These are phyloP conservation scores for Whalleya microplaca DNA, from an alignment of 2,329 filamentous ascomycete species.

Conservation along the genomic window DNA sequence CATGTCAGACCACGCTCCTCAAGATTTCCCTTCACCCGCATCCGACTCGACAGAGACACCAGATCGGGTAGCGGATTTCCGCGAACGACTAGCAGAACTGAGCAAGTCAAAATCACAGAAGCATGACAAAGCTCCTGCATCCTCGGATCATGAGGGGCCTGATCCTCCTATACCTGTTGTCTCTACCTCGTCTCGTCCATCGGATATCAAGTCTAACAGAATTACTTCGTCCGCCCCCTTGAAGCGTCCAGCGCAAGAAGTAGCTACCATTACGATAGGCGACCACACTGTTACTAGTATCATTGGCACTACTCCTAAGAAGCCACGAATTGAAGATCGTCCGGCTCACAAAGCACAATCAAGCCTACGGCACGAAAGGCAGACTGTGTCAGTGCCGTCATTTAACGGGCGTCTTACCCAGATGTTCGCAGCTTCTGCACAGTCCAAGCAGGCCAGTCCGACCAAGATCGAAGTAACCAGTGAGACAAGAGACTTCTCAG, in stretches of 20 bases:
- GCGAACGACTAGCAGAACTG: slow-evolving; percentile 38
- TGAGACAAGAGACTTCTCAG: slow-evolving; percentile 15
- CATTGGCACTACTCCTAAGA: slow-evolving; percentile 62
- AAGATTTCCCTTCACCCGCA: slow-evolving; percentile 5
- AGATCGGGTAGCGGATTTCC: slow-evolving; percentile 40
- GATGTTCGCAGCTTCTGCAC: slow-evolving; percentile 46
- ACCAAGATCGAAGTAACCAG: slow-evolving; percentile 16
- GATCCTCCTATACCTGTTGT: slow-evolving; percentile 42
- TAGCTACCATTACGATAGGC: slow-evolving; percentile 77
- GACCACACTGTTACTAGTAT: slow-evolving; percentile 67
- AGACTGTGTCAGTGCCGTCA: slow-evolving; percentile 40
- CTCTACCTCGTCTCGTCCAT: slow-evolving; percentile 35
- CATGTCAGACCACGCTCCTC: slow-evolving; percentile 2
- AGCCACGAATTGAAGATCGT: slow-evolving; percentile 45
- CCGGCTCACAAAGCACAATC: slow-evolving; percentile 37
- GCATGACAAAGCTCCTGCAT: slow-evolving; percentile 3
- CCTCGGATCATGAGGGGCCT: background rate
- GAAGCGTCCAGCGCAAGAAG: slow-evolving; percentile 63
- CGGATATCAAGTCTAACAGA: slow-evolving; percentile 30
- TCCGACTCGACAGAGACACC: slow-evolving; percentile 20
- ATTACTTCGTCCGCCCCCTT: slow-evolving; percentile 37
- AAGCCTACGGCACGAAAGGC: slow-evolving; percentile 33
- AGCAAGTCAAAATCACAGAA: slow-evolving; percentile 16
- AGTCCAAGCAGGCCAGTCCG: slow-evolving; percentile 19
- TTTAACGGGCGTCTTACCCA: slow-evolving; percentile 50